phyloP scores from a whole-genome alignment of 2,329 filamentous ascomycete species.

The Ilyonectria robusta region DNA sequence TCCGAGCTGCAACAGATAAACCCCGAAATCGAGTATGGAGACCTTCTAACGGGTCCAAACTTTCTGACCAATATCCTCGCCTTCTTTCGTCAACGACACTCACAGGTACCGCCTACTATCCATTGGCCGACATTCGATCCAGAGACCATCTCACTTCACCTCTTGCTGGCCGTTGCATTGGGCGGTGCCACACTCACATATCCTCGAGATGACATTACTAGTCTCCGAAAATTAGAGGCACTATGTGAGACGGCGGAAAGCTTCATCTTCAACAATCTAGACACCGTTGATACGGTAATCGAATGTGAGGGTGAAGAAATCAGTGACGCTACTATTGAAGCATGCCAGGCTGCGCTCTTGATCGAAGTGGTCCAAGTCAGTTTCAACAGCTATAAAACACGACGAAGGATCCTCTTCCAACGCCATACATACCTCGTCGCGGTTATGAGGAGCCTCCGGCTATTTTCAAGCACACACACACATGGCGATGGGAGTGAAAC shows the following conservation, averaged over 20 bases:
- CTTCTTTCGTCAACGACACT: constrained; percentile 30
- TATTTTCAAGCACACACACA: constrained; percentile 22
- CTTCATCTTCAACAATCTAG: constrained; percentile 29
- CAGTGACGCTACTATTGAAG: constrained; percentile 10
- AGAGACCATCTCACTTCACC: constrained; percentile 16
- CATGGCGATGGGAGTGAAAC: too few relatives aligned
- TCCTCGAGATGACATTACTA: background rate
- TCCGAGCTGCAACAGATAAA: background rate
- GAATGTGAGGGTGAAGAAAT: background rate
- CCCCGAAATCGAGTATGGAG: background rate
- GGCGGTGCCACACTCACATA: constrained; percentile 24
- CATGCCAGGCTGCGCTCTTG: constrained; percentile 30
- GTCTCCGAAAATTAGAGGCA: background rate
- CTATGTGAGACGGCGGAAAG: constrained; percentile 30
- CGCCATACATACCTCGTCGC: constrained; percentile 24
- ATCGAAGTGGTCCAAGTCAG: constrained; percentile 26
- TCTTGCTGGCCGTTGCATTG: constrained; percentile 22
- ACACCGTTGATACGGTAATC: background rate
- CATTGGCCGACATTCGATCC: constrained; percentile 40
- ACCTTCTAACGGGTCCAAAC: constrained; percentile 15
- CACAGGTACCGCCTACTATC: constrained; percentile 12
- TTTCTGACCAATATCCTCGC: constrained; percentile 22
- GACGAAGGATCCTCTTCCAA: constrained; percentile 24
- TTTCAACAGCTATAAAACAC: constrained; percentile 16
- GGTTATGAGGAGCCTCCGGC: constrained; percentile 1